phyloP scores from a whole-genome alignment of 2,329 filamentous ascomycete species.

The Xylaria arbuscula region DNA sequence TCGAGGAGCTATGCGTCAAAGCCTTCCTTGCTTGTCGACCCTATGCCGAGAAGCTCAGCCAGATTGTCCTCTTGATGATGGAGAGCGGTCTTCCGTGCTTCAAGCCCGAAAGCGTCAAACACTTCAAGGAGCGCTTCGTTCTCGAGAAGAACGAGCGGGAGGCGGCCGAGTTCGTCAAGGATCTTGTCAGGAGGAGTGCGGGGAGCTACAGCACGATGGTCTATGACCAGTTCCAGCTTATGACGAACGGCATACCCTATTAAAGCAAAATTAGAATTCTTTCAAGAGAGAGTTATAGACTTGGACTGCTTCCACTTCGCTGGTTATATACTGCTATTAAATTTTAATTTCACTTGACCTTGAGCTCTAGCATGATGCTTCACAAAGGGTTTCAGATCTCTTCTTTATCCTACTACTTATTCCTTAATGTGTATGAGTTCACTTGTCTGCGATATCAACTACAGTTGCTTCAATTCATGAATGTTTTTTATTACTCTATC shows the following conservation, averaged over 20 bases:
- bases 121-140: constrained; percentile 93
- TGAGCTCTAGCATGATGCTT: neutral
- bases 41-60: constrained; percentile 87
- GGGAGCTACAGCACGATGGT: constrained; percentile 90
- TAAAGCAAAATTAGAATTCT: constrained; percentile 55
- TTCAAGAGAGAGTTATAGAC: neutral
- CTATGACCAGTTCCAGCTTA: constrained; percentile 97
- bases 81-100: constrained; percentile 97
- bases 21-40: constrained; percentile 89
- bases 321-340: constrained; percentile 4
- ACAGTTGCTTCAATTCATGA: neutral
- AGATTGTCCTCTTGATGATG: constrained; percentile 94
- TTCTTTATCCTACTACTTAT: neutral
- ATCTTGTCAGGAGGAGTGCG: constrained; percentile 89
- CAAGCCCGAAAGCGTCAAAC: constrained; percentile 92
- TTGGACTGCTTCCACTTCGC: neutral
- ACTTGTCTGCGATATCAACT: neutral
- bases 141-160: constrained; percentile 91
- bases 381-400: neutral
- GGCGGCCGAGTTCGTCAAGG: constrained; percentile 93
- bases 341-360: constrained; percentile 9
- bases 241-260: constrained; percentile 98
- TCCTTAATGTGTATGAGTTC: neutral
- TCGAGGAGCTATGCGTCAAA: constrained; percentile 96
- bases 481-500: neutral